These are phyloP conservation scores for Ustilago crameri DNA, from an alignment of 1,284 basidiomycete genomes.

Conservation along the genomic window DNA sequence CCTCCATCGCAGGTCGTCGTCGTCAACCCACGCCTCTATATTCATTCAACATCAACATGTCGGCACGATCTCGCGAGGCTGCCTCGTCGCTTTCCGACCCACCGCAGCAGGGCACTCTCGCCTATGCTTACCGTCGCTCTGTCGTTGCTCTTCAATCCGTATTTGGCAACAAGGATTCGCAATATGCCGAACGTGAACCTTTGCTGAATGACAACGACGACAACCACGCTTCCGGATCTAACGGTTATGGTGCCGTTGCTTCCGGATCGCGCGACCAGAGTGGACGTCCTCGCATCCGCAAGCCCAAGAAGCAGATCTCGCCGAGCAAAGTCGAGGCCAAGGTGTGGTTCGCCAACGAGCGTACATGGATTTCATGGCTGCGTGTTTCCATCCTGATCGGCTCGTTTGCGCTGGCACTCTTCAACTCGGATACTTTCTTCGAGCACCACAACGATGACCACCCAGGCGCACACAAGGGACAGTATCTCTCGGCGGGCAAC, in stretches of 20 bases:
- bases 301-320: constrained; percentile 71
- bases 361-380: constrained; percentile 87
- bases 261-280: constrained; percentile 12
- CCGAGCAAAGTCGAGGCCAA: constrained; percentile 67
- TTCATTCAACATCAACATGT: no score
- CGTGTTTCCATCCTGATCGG: constrained; percentile 86
- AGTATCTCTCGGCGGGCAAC: constrained; percentile 66
- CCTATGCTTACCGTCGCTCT: constrained; percentile 54
- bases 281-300: constrained; percentile 50
- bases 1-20: not conserved
- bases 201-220: constrained; percentile 29
- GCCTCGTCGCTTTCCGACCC: constrained; percentile 45
- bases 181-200: constrained; percentile 56
- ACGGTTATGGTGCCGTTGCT: constrained; percentile 39
- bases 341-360: constrained; percentile 68
- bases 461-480: constrained; percentile 21
- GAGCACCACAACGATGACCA: constrained; percentile 46
- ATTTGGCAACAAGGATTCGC: constrained; percentile 44
- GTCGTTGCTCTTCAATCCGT: constrained; percentile 54
- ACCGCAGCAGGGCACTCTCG: constrained; percentile 48
- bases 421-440: constrained; percentile 78
- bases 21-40: no score
- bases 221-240: constrained; percentile 10
- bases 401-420: constrained; percentile 85
- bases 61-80: constrained; percentile 28